A percentile compares a stretch with the other conserved stretches of the same genome.
These are phyloP conservation scores for Claviceps capensis DNA, from an alignment of 2,329 filamentous ascomycete species.

Conservation along the genomic window DNA sequence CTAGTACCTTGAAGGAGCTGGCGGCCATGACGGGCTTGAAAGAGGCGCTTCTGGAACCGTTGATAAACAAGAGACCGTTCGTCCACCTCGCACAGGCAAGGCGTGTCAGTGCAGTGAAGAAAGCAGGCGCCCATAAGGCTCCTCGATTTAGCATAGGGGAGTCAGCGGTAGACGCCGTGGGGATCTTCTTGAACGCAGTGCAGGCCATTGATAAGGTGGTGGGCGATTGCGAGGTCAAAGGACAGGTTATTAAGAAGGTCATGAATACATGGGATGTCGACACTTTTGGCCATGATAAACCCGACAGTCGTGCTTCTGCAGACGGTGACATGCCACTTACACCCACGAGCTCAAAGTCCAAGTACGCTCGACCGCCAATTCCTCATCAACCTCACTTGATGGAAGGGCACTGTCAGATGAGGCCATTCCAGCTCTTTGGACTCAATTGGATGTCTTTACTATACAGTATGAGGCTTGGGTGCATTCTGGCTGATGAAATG, in stretches of 20 bases:
- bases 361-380: conserved; percentile 29
- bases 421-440: conserved; percentile 87
- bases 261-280: conserved; percentile 37
- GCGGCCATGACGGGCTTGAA: conserved; percentile 69
- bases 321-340: conserved; percentile 27
- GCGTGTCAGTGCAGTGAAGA: conserved; percentile 42
- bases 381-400: conserved; percentile 61
- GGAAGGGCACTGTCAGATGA: conserved; percentile 63
- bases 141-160: conserved; percentile 37
- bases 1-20: conserved; percentile 59
- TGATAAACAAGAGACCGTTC: conserved; percentile 69
- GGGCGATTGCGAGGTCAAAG: conserved; percentile 57
- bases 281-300: conserved; percentile 27
- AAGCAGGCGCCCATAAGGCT: conserved; percentile 30
- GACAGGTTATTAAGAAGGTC: conserved; percentile 37
- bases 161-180: conserved; percentile 34
- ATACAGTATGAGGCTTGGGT: conserved; percentile 65
- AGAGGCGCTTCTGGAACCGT: conserved; percentile 50
- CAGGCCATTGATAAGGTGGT: conserved; percentile 76
- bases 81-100: conserved; percentile 49
- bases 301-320: conserved; percentile 16
- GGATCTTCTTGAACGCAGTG: conserved; percentile 68
- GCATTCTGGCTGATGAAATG: conserved; percentile 96
- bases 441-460: conserved; percentile 88
- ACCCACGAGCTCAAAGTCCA: conserved; percentile 24